Evolutionary conservation across 257 asterid genomes (phyloP).

Genomic region (Jacaranda mimosifolia): DNA sequence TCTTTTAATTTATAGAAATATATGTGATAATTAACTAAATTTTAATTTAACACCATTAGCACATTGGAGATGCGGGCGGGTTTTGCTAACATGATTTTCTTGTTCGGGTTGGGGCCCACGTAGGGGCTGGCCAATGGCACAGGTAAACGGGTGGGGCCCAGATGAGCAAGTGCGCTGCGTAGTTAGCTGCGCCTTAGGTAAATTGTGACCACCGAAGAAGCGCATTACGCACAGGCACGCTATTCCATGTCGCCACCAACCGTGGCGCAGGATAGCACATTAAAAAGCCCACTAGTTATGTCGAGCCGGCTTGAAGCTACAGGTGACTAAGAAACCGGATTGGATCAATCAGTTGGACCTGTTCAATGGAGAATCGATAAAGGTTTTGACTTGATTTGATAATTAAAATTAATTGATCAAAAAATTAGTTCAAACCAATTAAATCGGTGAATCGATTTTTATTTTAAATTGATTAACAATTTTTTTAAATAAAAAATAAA

Average conservation of each 20-base stretch:
- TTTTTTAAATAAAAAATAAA: no score
- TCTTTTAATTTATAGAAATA: no score
- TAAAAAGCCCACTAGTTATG: not conserved
- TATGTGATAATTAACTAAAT: no score
- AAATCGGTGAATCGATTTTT: no score
- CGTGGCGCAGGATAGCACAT: slow-evolving; percentile 13
- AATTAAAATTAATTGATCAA: no score
- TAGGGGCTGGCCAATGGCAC: not conserved
- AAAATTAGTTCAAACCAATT: no score
- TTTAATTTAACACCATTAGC: no score
- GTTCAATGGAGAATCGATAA: no score
- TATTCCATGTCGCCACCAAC: slow-evolving; percentile 4
- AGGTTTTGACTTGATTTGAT: no score
- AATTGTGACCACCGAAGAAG: slow-evolving; percentile 12
- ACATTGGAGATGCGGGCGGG: not conserved
- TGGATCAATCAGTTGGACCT: no score
- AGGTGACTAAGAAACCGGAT: no score
- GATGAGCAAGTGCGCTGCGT: not conserved
- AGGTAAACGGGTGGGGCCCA: not conserved
- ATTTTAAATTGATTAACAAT: no score
- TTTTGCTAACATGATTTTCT: not conserved
- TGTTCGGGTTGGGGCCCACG: not conserved
- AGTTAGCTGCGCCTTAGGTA: not conserved
- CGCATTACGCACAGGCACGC: slow-evolving; percentile 13
- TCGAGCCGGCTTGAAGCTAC: not conserved